Evolutionary conservation across 108 stramenopile genomes (phyloP).

Genomic region (Mayamaea pseudoterrestris): DNA sequence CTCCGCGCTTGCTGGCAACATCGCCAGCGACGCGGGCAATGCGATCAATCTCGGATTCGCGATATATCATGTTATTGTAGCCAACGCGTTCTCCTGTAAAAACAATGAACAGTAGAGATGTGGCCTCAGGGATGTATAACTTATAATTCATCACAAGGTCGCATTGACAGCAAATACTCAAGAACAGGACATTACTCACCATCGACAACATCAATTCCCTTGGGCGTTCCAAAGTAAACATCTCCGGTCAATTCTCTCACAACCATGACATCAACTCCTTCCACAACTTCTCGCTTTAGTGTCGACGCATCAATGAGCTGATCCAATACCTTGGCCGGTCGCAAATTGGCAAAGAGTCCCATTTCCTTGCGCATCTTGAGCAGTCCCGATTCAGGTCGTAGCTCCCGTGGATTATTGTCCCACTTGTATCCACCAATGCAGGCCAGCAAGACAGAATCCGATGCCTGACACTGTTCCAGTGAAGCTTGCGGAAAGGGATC

Average conservation of each 20-base stretch:
- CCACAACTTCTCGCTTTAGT: slow-evolving; percentile 93
- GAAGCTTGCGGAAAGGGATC: slow-evolving; percentile 92
- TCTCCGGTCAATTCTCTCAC: slow-evolving; percentile 97
- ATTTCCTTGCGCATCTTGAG: slow-evolving; percentile 93
- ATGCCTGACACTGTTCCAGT: slow-evolving; percentile 66
- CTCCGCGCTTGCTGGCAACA: slow-evolving; percentile 85
- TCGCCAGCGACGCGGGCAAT: slow-evolving; percentile 88
- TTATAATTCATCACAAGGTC: neutral
- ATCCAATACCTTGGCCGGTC: slow-evolving; percentile 91
- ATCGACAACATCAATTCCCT: slow-evolving; percentile 87
- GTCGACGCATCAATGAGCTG: slow-evolving; percentile 93
- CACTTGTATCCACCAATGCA: slow-evolving; percentile 98
- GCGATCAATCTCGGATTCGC: slow-evolving; percentile 89
- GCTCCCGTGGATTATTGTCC: slow-evolving; percentile 91
- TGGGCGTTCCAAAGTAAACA: slow-evolving; percentile 98
- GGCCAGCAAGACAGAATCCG: slow-evolving; percentile 90
- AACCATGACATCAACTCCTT: slow-evolving; percentile 97
- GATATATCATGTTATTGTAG: slow-evolving; percentile 98
- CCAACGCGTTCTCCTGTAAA: slow-evolving; percentile 66
- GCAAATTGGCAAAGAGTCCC: slow-evolving; percentile 94
- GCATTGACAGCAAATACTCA: neutral
- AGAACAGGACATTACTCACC: slow-evolving; percentile 28
- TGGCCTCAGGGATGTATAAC: neutral
- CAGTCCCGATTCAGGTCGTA: slow-evolving; percentile 91
- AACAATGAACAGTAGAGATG: neutral